phyloP scores from a whole-genome alignment of 2,329 filamentous ascomycete species.

The Pestalotiopsis sp. region DNA sequence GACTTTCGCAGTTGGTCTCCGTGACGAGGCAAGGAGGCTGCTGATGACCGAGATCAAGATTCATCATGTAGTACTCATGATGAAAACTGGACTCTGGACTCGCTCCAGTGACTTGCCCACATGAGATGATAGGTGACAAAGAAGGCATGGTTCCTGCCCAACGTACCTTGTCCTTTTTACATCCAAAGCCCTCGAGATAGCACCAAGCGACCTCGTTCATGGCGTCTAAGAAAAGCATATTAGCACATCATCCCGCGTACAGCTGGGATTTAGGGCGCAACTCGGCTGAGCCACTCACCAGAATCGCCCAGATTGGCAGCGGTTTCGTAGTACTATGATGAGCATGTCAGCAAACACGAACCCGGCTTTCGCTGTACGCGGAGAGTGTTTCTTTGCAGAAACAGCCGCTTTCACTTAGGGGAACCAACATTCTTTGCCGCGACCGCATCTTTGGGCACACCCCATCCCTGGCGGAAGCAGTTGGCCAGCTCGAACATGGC shows the following conservation, averaged over 20 bases:
- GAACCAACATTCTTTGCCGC: constrained; percentile 73
- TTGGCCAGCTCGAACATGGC: constrained; percentile 95
- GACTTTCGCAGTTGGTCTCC: not conserved
- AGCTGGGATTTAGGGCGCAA: not conserved
- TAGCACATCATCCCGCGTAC: not conserved
- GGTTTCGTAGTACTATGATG: constrained; percentile 86
- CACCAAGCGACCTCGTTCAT: constrained; percentile 98
- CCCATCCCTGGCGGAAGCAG: constrained; percentile 94
- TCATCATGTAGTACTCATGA: not conserved
- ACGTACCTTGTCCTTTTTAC: constrained; percentile 97
- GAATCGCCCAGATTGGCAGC: constrained; percentile 95
- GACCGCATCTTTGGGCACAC: constrained; percentile 79
- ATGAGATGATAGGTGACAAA: constrained; percentile 26
- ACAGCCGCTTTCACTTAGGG: not conserved
- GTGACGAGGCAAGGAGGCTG: constrained; percentile 3
- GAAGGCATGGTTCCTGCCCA: constrained; percentile 25
- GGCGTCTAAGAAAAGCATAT: constrained; percentile 61
- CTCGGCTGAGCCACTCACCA: constrained; percentile 44
- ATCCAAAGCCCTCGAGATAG: constrained; percentile 94
- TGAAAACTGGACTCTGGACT: not conserved
- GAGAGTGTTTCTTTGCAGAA: not conserved
- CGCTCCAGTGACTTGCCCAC: not conserved
- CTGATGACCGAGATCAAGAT: not conserved
- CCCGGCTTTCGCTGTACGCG: not conserved
- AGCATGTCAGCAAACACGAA: constrained; percentile 13